These are phyloP conservation scores for Falciphora oryzae DNA, from an alignment of 2,329 filamentous ascomycete genomes.

Conservation along the genomic window DNA sequence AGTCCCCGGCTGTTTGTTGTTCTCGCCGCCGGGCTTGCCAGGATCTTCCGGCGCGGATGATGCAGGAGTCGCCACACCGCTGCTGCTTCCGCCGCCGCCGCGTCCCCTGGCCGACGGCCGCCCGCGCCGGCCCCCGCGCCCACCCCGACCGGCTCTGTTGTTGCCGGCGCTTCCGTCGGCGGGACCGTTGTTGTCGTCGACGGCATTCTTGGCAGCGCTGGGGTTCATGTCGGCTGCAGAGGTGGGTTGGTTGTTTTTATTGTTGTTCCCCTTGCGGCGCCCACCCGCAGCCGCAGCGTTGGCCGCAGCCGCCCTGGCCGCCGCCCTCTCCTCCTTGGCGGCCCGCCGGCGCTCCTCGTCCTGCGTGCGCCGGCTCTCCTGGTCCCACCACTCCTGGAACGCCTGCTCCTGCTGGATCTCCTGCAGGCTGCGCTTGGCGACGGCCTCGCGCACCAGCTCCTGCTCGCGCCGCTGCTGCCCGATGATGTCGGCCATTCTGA, in stretches of 20 bases:
- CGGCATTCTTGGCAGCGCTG: no score
- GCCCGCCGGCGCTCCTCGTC: constrained; percentile 49
- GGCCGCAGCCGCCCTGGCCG: neutral
- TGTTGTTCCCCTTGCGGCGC: neutral
- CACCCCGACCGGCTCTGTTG: neutral
- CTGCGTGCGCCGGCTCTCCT: constrained; percentile 68
- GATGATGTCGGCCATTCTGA: constrained; percentile 84
- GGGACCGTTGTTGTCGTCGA: no score
- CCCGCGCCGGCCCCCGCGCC: constrained; percentile 1
- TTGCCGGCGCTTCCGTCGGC: no score
- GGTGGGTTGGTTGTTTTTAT: no score
- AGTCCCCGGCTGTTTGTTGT: neutral
- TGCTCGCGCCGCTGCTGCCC: constrained; percentile 82
- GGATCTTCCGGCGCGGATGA: neutral
- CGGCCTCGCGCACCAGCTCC: constrained; percentile 72
- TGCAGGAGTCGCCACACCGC: neutral
- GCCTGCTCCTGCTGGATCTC: constrained; percentile 97
- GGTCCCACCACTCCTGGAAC: constrained; percentile 95
- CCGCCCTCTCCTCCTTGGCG: constrained; percentile 23
- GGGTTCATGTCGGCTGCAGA: no score
- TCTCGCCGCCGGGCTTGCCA: neutral
- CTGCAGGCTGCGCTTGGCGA: constrained; percentile 80
- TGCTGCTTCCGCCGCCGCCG: neutral
- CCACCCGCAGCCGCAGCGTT: neutral
- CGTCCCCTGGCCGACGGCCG: neutral